Percentiles rank a stretch among this genome's conserved stretches.
These are phyloP conservation scores for Lactifluus subvellereus DNA, from an alignment of 768 basidiomycete genomes.

Conservation along the genomic window DNA sequence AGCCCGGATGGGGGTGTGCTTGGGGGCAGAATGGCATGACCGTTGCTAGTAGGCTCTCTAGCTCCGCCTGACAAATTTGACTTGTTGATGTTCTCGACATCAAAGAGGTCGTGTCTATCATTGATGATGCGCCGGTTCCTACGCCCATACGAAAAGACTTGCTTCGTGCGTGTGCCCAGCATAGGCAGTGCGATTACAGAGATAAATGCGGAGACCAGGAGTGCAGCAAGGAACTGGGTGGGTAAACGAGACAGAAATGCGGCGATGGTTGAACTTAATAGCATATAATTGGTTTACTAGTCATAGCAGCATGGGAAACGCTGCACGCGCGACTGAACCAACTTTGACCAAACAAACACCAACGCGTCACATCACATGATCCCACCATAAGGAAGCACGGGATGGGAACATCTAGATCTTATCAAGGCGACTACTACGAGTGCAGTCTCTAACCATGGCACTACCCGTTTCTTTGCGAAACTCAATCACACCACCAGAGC, in stretches of 20 bases:
- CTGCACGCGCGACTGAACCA: neutral
- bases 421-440: neutral
- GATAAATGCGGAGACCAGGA: neutral
- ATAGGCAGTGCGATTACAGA: constrained; percentile 31
- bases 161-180: constrained; percentile 58
- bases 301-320: no score
- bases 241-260: neutral
- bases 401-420: neutral
- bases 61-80: neutral
- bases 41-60: neutral
- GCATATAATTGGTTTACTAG: neutral
- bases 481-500: constrained; percentile 76
- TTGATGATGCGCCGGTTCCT: constrained; percentile 56
- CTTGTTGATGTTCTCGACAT: constrained; percentile 4
- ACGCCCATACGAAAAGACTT: constrained; percentile 60
- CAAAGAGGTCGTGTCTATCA: constrained; percentile 27
- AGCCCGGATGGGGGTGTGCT: neutral
- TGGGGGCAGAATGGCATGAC: neutral
- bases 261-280: neutral
- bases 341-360: constrained; percentile 22
- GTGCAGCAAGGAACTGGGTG: neutral
- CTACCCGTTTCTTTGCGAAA: constrained; percentile 64
- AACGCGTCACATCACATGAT: constrained; percentile 32
- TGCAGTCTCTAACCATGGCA: constrained; percentile 48
- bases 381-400: neutral